Evolutionary conservation across 768 basidiomycete genomes (phyloP), one percentile per base, ranked within the genome.

Genomic region (Termitomyces sp.): DNA sequence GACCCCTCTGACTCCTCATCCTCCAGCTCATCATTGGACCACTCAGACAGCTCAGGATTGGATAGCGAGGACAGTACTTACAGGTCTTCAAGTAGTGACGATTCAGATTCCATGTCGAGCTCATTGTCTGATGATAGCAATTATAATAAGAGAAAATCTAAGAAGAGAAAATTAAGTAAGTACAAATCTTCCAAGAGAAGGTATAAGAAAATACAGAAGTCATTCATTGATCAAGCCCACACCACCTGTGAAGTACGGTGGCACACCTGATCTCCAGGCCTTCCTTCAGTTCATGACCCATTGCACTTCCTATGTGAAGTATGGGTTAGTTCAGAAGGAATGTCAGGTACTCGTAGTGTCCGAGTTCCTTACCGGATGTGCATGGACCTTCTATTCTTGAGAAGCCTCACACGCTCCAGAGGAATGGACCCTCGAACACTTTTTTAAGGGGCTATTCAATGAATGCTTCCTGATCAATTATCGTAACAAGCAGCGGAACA

Each of bases 401-500:
- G 40, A 59, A 13, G 58, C 51, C 0, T 24, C 45, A 2, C 28
- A 6, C 1, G 48, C 28, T 1, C 48, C 28, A 0, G 28, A 49
- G 4, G 16, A 49, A 5, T 63, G 62, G 62, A 49, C 36, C 5
- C 9, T 63, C 3, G 39, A 36, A 2, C 4, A 5, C 2, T 63
- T 63, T 22, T 62, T 58, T 32, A 52, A n/a, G 11, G 54, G 15
- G 2, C 24, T 61, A 28, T 49, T 49, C 16, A 49, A 49, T 15
- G 16, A 57, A 0, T 61, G 55, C 7, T 61, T 61, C 22, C 61
- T 22, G 11, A 42, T 54, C 2, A 42, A 75, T 49, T 78, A 66
- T 56, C 28, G 62, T 0, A 55, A 63, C 1, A 63, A 74, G 12
- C 75, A 76, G 63, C 62, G 64, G 0, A 55, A 68, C 1, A 66